Evolutionary conservation across 208 protist genomes (phyloP).

Genomic region (Crithidia brevicula): DNA sequence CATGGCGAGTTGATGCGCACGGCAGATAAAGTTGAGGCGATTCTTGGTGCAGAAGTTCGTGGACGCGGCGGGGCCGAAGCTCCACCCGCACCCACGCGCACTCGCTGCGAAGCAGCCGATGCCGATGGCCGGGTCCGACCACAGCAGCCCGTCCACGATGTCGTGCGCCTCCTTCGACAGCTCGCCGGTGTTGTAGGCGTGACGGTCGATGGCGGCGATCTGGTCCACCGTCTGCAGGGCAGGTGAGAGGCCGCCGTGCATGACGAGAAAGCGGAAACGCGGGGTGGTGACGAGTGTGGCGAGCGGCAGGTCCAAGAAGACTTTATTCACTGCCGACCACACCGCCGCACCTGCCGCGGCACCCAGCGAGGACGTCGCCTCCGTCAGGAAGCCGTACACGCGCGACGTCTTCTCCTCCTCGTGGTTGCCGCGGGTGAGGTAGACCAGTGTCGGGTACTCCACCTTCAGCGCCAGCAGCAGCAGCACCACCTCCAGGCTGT

Average conservation of each 20-base stretch:
- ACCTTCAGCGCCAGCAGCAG: slow-evolving; percentile 89
- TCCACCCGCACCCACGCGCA: slow-evolving; percentile 97
- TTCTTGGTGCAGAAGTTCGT: slow-evolving; percentile 95
- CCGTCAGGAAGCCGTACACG: slow-evolving; percentile 70
- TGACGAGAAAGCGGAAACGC: slow-evolving; percentile 95
- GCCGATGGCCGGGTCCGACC: slow-evolving; percentile 96
- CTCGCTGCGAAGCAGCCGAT: slow-evolving; percentile 93
- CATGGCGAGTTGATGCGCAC: slow-evolving; percentile 93
- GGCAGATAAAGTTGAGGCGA: slow-evolving; percentile 95
- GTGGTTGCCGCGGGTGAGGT: slow-evolving; percentile 90
- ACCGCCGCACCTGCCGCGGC: slow-evolving; percentile 43
- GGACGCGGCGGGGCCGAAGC: slow-evolving; percentile 96
- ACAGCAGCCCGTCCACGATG: slow-evolving; percentile 98
- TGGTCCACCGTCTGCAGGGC: slow-evolving; percentile 45
- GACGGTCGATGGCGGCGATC: slow-evolving; percentile 40
- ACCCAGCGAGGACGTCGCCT: slow-evolving; percentile 50
- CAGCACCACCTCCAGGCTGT: slow-evolving; percentile 57
- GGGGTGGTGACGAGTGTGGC: slow-evolving; percentile 73
- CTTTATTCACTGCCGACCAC: slow-evolving; percentile 75
- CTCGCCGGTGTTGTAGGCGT: slow-evolving; percentile 46
- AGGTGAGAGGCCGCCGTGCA: slow-evolving; percentile 97
- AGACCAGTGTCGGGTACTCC: slow-evolving; percentile 74
- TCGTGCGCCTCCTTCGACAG: slow-evolving; percentile 95
- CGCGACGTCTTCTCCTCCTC: slow-evolving; percentile 79
- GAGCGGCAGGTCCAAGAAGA: slow-evolving; percentile 81